A percentile compares a stretch with the other conserved stretches of the same genome.
phyloP scores from a whole-genome alignment of 139 green algal genomes.

The Haematococcus sp. region DNA sequence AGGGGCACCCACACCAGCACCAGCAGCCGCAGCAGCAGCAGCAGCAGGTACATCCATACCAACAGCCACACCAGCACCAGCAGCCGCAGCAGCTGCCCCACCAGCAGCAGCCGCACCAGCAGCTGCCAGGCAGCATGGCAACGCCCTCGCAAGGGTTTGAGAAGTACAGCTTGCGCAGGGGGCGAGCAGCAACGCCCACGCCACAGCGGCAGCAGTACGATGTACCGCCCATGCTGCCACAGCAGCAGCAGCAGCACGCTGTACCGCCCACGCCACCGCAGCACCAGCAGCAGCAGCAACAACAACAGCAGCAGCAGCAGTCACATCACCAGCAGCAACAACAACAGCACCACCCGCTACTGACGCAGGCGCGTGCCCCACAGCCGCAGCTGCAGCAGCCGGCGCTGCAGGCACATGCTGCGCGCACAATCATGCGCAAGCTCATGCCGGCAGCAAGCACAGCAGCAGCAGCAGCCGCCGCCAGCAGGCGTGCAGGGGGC shows the following conservation, averaged over 20 bases:
- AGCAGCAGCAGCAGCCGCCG: too few species aligned
- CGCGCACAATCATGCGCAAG: too few species aligned
- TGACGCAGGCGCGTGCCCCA: background rate
- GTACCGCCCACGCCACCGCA: background rate
- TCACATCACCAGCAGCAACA: background rate
- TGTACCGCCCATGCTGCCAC: background rate
- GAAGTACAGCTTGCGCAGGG: too few species aligned
- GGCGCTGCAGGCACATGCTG: too few species aligned
- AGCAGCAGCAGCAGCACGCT: background rate
- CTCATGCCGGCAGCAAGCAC: too few species aligned
- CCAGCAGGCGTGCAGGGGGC: too few species aligned
- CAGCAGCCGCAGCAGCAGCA: background rate
- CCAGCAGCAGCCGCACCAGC: background rate
- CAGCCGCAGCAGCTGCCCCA: constrained; percentile 1
- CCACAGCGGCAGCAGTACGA: too few species aligned
- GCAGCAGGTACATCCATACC: background rate
- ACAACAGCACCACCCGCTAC: background rate
- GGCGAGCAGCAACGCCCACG: too few species aligned
- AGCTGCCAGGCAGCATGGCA: too few species aligned
- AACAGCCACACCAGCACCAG: background rate
- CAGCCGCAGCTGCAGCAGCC: background rate
- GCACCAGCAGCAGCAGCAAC: constrained; percentile 5
- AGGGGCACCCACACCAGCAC: background rate
- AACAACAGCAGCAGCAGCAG: background rate
- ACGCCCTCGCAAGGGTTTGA: too few species aligned